Evolutionary conservation across 2,329 filamentous ascomycete genomes (phyloP).

Genomic region (Xylariaceae sp.): DNA sequence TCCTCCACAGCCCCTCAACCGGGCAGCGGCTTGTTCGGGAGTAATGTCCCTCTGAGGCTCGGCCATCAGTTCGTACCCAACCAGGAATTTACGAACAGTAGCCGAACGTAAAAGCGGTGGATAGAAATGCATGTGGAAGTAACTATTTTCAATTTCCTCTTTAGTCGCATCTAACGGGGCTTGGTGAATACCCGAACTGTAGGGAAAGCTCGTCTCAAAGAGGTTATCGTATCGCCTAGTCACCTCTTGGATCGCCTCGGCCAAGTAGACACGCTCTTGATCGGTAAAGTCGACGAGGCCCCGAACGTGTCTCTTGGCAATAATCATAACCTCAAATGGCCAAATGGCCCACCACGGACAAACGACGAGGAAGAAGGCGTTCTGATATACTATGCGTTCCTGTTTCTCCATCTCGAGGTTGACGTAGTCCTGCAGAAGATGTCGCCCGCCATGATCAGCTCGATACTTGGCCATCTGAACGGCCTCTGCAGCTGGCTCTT

Average conservation of each 20-base stretch:
- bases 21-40: constrained; percentile 87
- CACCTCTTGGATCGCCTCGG: constrained; percentile 85
- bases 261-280: constrained; percentile 74
- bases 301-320: constrained; percentile 83
- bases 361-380: constrained; percentile 81
- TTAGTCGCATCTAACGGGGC: constrained; percentile 82
- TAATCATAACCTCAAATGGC: constrained; percentile 94
- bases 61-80: constrained; percentile 94
- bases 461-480: constrained; percentile 80
- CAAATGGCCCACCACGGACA: constrained; percentile 98
- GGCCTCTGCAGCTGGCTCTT: constrained; percentile 84
- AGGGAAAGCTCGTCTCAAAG: constrained; percentile 95
- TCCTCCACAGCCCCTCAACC: constrained; percentile 76
- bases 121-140: constrained; percentile 98
- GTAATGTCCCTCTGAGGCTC: constrained; percentile 99
- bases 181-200: constrained; percentile 96
- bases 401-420: constrained; percentile 79
- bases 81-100: constrained; percentile 93
- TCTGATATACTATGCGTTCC: constrained; percentile 88
- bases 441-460: constrained; percentile 70
- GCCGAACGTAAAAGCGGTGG: constrained; percentile 90
- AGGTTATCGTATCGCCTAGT: constrained; percentile 94
- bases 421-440: constrained; percentile 87
- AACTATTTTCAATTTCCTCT: constrained; percentile 85
- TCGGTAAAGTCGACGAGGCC: constrained; percentile 81